Evolutionary conservation across 768 basidiomycete species (phyloP), one percentile per base, ranked within the genome.

Genomic region (Myochromella boudieri): DNA sequence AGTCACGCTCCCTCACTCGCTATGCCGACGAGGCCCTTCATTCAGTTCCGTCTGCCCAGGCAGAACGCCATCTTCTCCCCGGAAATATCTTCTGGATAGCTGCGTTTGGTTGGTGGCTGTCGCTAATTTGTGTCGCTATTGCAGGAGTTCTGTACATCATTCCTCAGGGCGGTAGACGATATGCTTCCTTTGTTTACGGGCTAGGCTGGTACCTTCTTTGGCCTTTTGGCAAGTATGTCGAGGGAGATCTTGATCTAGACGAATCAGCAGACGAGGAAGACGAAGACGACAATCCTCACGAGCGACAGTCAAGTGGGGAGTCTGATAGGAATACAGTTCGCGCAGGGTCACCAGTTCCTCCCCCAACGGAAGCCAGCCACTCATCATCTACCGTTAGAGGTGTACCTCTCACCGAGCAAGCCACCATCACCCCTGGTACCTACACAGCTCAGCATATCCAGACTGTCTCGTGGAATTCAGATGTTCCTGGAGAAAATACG

Each of bases 221-320:
- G 97, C 97, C 97, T 2, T 99, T 99, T 61, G 95, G 97, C 15
- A 97, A 97, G 67, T 99, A 98, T 62, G 91, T 99, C 38, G 94
- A 97, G 65, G 91, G 93, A 9, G 84, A 85, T 49, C 64, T 71
- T 3, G 60, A 59, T 8, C 71, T 64, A 25, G 27, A 26, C 7
- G 77, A 75, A 20, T 67, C 76, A 27, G 62, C 72, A 29, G 49
- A 60, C 18, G 60, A 68, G 5, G 62, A 62, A 15, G 69, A 9
- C 17, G 60, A 68, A 6, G 64, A 62, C 15, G 68, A 69, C 32
- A 58, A 64, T 38, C 48, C 58, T 38, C 59, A 59, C 29, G 61
- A 61, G 26, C 54, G 65, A 25, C 61, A 64, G 38, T 64, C 65
- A 57, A 62, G 62, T 51, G 46, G 50, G 44, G 58, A 54, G n/a